Conservation (phyloP, 495 filamentous ascomycete genomes). For the Aspergillus sclerotioniger region DNA sequence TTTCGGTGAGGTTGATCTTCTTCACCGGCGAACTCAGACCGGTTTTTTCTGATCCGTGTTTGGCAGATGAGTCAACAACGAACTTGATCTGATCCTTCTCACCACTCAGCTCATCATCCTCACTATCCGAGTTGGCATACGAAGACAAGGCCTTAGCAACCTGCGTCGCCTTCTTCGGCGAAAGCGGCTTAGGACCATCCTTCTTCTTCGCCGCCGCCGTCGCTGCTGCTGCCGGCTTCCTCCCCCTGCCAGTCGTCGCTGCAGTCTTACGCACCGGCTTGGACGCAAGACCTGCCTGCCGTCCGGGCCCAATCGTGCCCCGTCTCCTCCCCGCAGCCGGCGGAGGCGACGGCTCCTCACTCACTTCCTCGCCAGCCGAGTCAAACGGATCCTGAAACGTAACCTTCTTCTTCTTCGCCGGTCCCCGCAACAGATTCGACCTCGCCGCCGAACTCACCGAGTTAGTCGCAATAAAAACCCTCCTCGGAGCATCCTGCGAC, state of each 20-base stretch:
- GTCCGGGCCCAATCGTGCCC: slow-evolving; percentile 13
- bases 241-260: slow-evolving; percentile 29
- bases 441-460: slow-evolving; percentile 26
- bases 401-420: slow-evolving; percentile 53
- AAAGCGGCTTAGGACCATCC: slow-evolving; percentile 41
- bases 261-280: slow-evolving; percentile 50
- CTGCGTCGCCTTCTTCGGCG: slow-evolving; percentile 56
- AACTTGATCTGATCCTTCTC: slow-evolving; percentile 41
- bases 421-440: slow-evolving; percentile 39
- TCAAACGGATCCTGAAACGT: slow-evolving; percentile 49
- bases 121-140: slow-evolving; percentile 43
- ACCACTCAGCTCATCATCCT: slow-evolving; percentile 50
- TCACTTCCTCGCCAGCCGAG: slow-evolving; percentile 36
- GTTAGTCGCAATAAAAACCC: slow-evolving; percentile 30
- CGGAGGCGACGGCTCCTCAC: slow-evolving; percentile 24
- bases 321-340: slow-evolving; percentile 27
- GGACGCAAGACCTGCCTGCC: slow-evolving; percentile 39
- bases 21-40: slow-evolving; percentile 43
- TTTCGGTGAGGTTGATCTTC: slow-evolving; percentile 39
- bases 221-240: slow-evolving; percentile 32
- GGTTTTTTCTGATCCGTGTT: slow-evolving; percentile 24
- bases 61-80: slow-evolving; percentile 41
- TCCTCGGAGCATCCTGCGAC: slow-evolving; percentile 22
- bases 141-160: slow-evolving; percentile 46
- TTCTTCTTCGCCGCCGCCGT: slow-evolving; percentile 27